phyloP scores from a whole-genome alignment of 257 asterid genomes.

The Solanum okadae region DNA sequence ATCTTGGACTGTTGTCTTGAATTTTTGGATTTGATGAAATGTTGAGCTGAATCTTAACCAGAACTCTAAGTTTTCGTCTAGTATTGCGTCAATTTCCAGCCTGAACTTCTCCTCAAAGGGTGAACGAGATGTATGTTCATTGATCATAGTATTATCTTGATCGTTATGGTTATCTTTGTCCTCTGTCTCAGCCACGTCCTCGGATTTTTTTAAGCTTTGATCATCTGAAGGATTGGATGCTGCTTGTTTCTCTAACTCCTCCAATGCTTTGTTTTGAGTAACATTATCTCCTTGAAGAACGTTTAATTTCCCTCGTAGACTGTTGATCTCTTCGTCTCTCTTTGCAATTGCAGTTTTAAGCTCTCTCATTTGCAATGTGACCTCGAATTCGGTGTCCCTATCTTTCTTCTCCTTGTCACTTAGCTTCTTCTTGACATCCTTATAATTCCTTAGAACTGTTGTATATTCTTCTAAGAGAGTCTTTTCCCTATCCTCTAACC shows the following conservation, averaged over 20 bases:
- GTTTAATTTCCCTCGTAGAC: slow-evolving; percentile 30
- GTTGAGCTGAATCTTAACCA: slow-evolving; percentile 59
- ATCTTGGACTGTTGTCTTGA: slow-evolving; percentile 42
- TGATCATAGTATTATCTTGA: slow-evolving; percentile 9
- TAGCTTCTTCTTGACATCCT: slow-evolving; percentile 65
- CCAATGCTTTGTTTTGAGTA: background rate
- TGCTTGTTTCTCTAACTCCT: background rate
- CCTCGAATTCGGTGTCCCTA: slow-evolving; percentile 45
- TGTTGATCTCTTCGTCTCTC: slow-evolving; percentile 61
- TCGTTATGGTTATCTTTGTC: background rate
- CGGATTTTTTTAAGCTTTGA: background rate
- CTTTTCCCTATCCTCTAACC: slow-evolving; percentile 70
- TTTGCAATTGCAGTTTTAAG: slow-evolving; percentile 44
- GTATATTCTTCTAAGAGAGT: slow-evolving; percentile 62
- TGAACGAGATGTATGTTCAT: slow-evolving; percentile 15
- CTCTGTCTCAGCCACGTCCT: background rate
- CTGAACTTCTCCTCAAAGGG: slow-evolving; percentile 41
- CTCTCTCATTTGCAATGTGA: slow-evolving; percentile 53
- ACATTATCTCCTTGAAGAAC: slow-evolving; percentile 6
- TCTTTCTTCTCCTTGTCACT: slow-evolving; percentile 56
- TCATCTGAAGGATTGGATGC: background rate
- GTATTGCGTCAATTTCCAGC: slow-evolving; percentile 32
- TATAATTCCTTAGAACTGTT: slow-evolving; percentile 58
- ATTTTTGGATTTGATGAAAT: slow-evolving; percentile 45
- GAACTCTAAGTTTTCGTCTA: slow-evolving; percentile 46